Evolutionary conservation across 257 asterid species (phyloP), one percentile per base, ranked within the genome.

Genomic region (Scutellaria galericulata): DNA sequence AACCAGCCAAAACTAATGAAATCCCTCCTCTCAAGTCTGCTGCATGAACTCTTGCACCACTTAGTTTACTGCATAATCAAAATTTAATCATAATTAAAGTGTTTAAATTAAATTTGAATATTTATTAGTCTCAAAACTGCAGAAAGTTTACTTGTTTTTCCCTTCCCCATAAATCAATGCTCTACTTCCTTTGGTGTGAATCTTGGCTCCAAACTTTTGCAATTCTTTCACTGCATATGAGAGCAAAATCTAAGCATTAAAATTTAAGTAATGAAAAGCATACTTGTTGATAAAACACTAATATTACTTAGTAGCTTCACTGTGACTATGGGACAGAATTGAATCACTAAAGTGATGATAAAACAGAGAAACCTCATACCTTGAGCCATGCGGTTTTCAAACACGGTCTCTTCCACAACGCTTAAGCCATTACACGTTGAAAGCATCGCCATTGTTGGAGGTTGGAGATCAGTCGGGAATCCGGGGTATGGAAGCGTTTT

Each of bases 381-480:
- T 39, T 84, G 89, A 44, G 54, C 68, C 76, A 85, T 75, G 73
- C 86, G 85, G 72, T 75, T 82, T 47, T 82, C 89, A 63, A 80
- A 80, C 53, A 85, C 85, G 5, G 85, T 58, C 64, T 84, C 86
- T 62, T 77, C 79, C 50, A 84, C 64, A 2, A 69, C 5, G 76
- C 85, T 82, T 15, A 51, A 52, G 9, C 84, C 85, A 37, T 62
- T 73, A 66, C 87, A 85, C 1, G 85, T 82, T 1, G 87, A 64
- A 1, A 80, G 78, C 39, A 85, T 70, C 22, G 87, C 86, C 82
- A 80, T 75, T 6, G 81, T 70, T 39, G 52, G 82, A n/a, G 79
- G 83, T 54, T 82, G 89, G 74, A 85, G 85, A 75, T 85, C 87
- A 5, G 86, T 85, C 1, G 86, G 83, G 79, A 85, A 85, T 75